Percentiles rank a stretch among this genome's conserved stretches.
phyloP scores from a whole-genome alignment of 73 alveolate species.

The Tetrahymena borealis region DNA sequence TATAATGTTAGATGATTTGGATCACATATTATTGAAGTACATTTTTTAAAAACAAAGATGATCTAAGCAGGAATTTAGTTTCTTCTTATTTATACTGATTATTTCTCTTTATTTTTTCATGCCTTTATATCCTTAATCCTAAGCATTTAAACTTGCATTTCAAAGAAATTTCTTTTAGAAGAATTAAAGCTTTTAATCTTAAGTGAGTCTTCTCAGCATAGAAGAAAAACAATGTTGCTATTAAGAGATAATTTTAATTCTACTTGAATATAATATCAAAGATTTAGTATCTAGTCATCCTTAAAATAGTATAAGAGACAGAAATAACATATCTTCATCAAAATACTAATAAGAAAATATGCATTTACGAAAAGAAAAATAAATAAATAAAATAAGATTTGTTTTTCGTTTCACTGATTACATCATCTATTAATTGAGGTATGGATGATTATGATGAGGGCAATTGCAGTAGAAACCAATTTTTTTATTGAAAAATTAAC shows the following conservation, averaged over 20 bases:
- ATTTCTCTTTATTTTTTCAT: too few relatives aligned
- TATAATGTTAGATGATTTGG: too few relatives aligned
- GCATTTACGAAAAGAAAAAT: neutral
- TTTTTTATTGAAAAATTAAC: neutral
- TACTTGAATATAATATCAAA: neutral
- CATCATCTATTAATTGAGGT: neutral
- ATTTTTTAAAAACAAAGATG: too few relatives aligned
- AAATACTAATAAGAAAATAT: neutral
- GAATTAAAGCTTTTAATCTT: too few relatives aligned
- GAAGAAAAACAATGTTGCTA: neutral
- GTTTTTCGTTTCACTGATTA: neutral
- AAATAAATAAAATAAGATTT: neutral
- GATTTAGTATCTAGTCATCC: neutral
- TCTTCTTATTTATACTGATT: too few relatives aligned
- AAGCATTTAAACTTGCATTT: too few relatives aligned
- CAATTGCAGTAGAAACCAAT: neutral
- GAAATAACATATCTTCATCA: neutral
- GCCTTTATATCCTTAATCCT: too few relatives aligned
- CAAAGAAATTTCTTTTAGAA: too few relatives aligned
- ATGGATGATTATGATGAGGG: neutral
- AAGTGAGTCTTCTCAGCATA: neutral
- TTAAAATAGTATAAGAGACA: neutral
- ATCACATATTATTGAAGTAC: too few relatives aligned
- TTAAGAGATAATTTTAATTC: neutral
- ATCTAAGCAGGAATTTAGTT: too few relatives aligned